These are phyloP conservation scores for Incumbomyces delicatus DNA, from an alignment of 2,329 filamentous ascomycete species.

Conservation along the genomic window DNA sequence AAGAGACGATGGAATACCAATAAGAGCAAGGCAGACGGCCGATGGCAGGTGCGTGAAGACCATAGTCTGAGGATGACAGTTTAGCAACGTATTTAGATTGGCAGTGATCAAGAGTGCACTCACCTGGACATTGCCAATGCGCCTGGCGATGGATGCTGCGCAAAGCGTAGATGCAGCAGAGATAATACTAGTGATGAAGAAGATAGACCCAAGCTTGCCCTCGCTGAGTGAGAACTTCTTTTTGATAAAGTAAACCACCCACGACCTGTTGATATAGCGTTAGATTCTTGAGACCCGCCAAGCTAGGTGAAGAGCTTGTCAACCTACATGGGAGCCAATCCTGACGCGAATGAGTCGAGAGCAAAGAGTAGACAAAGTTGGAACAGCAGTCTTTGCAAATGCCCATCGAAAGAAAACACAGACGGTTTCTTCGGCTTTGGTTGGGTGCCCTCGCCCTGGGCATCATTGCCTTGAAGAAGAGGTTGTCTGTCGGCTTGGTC, in stretches of 20 bases:
- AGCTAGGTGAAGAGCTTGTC: constrained; percentile 48
- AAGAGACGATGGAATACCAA: constrained; percentile 45
- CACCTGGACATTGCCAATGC: constrained; percentile 33
- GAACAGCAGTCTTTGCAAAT: constrained; percentile 43
- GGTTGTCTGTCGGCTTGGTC: background rate
- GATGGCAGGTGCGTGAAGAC: constrained; percentile 54
- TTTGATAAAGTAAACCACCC: constrained; percentile 32
- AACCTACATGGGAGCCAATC: constrained; percentile 52
- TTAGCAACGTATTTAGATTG: too few species aligned
- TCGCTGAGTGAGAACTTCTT: constrained; percentile 40
- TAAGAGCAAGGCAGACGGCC: constrained; percentile 49
- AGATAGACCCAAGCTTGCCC: constrained; percentile 41
- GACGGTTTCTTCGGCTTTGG: constrained; percentile 8
- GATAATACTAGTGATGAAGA: constrained; percentile 39
- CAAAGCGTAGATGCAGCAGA: constrained; percentile 34
- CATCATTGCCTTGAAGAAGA: too few species aligned
- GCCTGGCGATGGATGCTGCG: constrained; percentile 38
- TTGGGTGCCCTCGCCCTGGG: constrained; percentile 19
- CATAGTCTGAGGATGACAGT: constrained; percentile 46
- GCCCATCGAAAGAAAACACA: constrained; percentile 9
- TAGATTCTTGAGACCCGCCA: constrained; percentile 42
- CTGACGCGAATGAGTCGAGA: constrained; percentile 60
- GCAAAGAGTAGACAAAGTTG: constrained; percentile 59
- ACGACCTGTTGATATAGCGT: constrained; percentile 24
- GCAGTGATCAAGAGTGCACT: too few species aligned